A percentile compares a stretch with the other conserved stretches of the same genome.
phyloP scores from a whole-genome alignment of 139 green algal species.

The Pseudopediastrum boryanum region DNA sequence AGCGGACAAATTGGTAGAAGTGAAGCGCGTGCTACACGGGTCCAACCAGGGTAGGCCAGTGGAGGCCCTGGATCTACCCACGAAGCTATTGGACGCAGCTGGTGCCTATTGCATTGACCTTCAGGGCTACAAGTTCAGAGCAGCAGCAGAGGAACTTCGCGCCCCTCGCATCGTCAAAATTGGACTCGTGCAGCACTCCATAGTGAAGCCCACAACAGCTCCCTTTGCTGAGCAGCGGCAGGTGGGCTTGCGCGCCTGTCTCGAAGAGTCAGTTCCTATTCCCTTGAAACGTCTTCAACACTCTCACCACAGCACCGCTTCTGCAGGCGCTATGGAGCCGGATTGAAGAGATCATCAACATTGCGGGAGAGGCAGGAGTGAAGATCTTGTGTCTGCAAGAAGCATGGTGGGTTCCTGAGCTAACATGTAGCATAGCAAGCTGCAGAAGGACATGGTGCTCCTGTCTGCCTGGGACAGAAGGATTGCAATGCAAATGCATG shows the following conservation, averaged over 20 bases:
- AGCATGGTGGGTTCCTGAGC: constrained; percentile 70
- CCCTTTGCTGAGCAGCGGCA: constrained; percentile 82
- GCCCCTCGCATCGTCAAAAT: constrained; percentile 76
- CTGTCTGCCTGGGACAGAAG: too few species aligned
- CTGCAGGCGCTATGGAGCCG: constrained; percentile 69
- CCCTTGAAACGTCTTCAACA: too few species aligned
- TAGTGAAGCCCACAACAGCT: constrained; percentile 76
- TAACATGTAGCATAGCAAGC: too few species aligned
- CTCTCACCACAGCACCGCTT: too few species aligned
- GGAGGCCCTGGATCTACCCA: constrained; percentile 28
- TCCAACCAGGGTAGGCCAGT: constrained; percentile 72
- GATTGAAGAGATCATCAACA: constrained; percentile 70
- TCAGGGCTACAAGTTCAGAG: constrained; percentile 65
- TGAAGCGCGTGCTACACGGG: constrained; percentile 80
- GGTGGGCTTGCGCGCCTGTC: too few species aligned
- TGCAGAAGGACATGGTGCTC: too few species aligned
- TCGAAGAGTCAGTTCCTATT: too few species aligned
- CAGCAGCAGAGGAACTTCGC: constrained; percentile 82
- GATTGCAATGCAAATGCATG: too few species aligned
- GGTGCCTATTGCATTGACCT: constrained; percentile 62
- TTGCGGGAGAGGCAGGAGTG: constrained; percentile 78
- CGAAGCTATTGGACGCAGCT: not conserved
- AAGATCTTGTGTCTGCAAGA: constrained; percentile 96
- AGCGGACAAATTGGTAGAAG: constrained; percentile 67
- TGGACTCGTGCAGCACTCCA: constrained; percentile 90